Conservation (phyloP, 2,329 filamentous ascomycete genomes). For the Botrytis galanthina region DNA sequence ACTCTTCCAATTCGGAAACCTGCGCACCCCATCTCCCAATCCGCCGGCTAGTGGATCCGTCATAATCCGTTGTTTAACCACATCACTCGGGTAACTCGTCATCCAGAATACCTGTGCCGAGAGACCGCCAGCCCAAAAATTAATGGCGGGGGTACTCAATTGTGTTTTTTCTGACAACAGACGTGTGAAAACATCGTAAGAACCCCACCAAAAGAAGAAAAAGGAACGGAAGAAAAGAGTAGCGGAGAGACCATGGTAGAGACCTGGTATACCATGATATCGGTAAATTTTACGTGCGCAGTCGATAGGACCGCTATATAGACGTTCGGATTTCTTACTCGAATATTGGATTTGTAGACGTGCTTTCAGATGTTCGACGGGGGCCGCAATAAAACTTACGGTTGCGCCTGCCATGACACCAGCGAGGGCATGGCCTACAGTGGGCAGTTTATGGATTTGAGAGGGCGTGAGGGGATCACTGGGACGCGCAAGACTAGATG, state of each 20-base stretch:
- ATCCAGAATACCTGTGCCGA: conserved; percentile 95
- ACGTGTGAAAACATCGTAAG: conserved; percentile 80
- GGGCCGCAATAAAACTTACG: conserved; percentile 88
- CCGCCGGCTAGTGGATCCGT: conserved; percentile 80
- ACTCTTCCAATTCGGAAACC: conserved; percentile 74
- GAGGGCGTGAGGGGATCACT: conserved; percentile 33
- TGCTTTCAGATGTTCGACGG: conserved; percentile 93
- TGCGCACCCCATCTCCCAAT: conserved; percentile 63
- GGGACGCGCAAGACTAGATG: conserved; percentile 27
- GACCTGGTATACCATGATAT: conserved; percentile 71
- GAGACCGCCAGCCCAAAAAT: conserved; percentile 95
- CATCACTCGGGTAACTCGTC: conserved; percentile 85
- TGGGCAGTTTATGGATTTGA: conserved; percentile 57
- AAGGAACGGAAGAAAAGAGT: conserved; percentile 87
- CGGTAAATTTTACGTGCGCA: conserved; percentile 68
- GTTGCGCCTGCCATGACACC: conserved; percentile 85
- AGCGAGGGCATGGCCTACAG: conserved; percentile 80
- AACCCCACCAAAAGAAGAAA: conserved; percentile 99
- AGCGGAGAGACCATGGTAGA: conserved; percentile 83
- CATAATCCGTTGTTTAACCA: conserved; percentile 97
- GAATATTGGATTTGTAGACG: conserved; percentile 93
- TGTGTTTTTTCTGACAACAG: conserved; percentile 63
- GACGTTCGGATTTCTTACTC: conserved; percentile 68
- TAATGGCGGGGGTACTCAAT: conserved; percentile 75
- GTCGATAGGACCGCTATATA: conserved; percentile 87